A percentile compares a stretch with the other conserved stretches of the same genome.
phyloP scores from a whole-genome alignment of 116 monocot species.

The Zostera marina region DNA sequence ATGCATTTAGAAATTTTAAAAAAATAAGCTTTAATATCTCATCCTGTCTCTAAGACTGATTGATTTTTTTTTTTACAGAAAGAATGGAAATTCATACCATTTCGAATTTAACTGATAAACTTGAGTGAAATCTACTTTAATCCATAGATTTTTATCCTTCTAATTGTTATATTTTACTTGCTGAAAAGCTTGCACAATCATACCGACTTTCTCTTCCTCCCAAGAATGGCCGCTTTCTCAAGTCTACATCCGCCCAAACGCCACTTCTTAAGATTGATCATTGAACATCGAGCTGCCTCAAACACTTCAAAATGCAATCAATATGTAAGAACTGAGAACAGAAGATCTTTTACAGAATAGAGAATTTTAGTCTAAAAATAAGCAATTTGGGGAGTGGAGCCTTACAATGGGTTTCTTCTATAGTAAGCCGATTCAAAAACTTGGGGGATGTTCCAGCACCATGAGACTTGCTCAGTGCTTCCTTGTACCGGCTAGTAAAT shows the following conservation, averaged over 20 bases:
- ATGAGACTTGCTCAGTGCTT: conserved; percentile 77
- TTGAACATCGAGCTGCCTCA: conserved; percentile 73
- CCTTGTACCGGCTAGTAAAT: conserved; percentile 75
- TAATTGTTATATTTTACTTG: too few relatives aligned
- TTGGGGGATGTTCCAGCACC: conserved; percentile 40
- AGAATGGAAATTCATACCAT: too few relatives aligned
- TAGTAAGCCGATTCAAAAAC: conserved; percentile 44
- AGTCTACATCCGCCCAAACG: conserved; percentile 44
- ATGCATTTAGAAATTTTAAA: too few relatives aligned
- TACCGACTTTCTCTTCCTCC: conserved; percentile 62
- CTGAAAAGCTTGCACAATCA: too few relatives aligned
- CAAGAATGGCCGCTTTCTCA: conserved; percentile 64
- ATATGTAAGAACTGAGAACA: background rate
- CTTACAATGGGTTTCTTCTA: conserved; percentile 63
- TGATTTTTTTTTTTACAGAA: too few relatives aligned
- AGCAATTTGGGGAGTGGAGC: conserved; percentile 5
- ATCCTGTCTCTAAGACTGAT: too few relatives aligned
- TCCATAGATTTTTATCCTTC: too few relatives aligned
- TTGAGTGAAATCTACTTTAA: too few relatives aligned
- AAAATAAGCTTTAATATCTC: too few relatives aligned
- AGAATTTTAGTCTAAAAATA: background rate
- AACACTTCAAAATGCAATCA: conserved; percentile 31
- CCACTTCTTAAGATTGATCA: conserved; percentile 77
- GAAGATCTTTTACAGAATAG: background rate
- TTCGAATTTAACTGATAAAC: too few relatives aligned